phyloP scores from a whole-genome alignment of 1,139 yeast species.

The Candida sojae region DNA sequence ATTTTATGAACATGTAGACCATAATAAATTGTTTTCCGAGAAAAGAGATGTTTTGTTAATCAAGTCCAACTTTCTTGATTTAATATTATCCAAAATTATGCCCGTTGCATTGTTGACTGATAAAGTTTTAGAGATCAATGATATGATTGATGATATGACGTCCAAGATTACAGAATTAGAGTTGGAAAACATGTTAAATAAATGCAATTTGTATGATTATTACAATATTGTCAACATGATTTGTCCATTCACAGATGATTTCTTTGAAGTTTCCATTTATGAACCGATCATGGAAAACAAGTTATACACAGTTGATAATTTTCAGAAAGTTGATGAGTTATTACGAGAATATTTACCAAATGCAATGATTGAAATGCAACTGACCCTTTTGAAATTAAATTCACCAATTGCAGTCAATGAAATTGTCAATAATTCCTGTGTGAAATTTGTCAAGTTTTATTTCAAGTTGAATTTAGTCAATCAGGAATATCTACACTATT shows the following conservation, averaged over 20 bases:
- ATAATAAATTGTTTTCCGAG: conserved; percentile 24
- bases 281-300: conserved; percentile 66
- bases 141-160: conserved; percentile 32
- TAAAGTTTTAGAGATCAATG: conserved; percentile 41
- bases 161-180: conserved; percentile 42
- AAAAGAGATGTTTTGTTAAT: conserved; percentile 44
- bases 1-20: conserved; percentile 34
- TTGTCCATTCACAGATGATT: conserved; percentile 55
- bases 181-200: conserved; percentile 43
- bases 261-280: conserved; percentile 57
- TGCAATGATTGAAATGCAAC: conserved; percentile 64
- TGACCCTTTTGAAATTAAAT: conserved; percentile 54
- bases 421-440: conserved; percentile 50
- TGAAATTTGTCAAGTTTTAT: conserved; percentile 55
- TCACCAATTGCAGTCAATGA: conserved; percentile 64
- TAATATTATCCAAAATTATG: conserved; percentile 55
- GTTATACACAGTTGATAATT: conserved; percentile 47
- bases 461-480: conserved; percentile 44
- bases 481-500: conserved; percentile 40
- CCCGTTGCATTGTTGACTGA: conserved; percentile 44
- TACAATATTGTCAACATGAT: conserved; percentile 70
- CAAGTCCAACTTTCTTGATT: conserved; percentile 60
- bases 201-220: conserved; percentile 55
- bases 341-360: conserved; percentile 57
- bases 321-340: conserved; percentile 42